phyloP scores from a whole-genome alignment of 768 basidiomycete genomes.

The Exsudoporus frostii region DNA sequence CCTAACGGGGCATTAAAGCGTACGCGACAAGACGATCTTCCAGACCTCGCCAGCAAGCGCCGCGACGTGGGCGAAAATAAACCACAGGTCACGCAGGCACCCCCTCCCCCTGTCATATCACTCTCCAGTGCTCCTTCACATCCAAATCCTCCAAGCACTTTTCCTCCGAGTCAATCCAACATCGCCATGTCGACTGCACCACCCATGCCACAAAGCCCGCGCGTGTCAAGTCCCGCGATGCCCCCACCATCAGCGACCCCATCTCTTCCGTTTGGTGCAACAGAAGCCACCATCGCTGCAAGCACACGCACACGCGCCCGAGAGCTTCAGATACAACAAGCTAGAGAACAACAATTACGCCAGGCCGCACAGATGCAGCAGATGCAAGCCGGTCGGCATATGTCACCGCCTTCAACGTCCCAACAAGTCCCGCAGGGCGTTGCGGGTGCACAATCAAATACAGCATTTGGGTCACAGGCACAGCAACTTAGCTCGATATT shows the following conservation, averaged over 20 bases:
- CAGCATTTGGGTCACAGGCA: conserved; percentile 29
- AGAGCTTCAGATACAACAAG: conserved; percentile 36
- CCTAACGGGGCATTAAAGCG: conserved; percentile 51
- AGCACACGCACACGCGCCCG: conserved; percentile 32
- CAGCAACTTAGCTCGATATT: conserved; percentile 49
- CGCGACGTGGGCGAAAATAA: conserved; percentile 68
- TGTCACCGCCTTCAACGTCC: conserved; percentile 39
- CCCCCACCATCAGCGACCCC: conserved; percentile 27
- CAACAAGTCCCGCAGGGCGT: conserved; percentile 19
- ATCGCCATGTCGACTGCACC: conserved; percentile 14
- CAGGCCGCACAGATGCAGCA: conserved; percentile 35
- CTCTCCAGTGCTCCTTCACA: conserved; percentile 16
- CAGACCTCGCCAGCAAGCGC: conserved; percentile 54
- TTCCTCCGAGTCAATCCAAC: conserved; percentile 17
- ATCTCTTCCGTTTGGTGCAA: conserved; percentile 30
- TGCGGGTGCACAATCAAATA: conserved; percentile 17
- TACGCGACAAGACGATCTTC: conserved; percentile 52
- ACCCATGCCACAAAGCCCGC: conserved; percentile 31
- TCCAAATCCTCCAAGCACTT: conserved; percentile 21
- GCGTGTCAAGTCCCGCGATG: conserved; percentile 32
- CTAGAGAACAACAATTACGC: conserved; percentile 33
- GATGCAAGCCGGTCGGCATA: conserved; percentile 36
- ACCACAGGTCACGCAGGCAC: conserved; percentile 42
- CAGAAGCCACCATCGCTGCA: conserved; percentile 36
- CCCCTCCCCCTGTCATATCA: conserved; percentile 20